These are phyloP conservation scores for Agaricus sinodeliciosus DNA, from an alignment of 768 basidiomycete genomes.

Conservation along the genomic window DNA sequence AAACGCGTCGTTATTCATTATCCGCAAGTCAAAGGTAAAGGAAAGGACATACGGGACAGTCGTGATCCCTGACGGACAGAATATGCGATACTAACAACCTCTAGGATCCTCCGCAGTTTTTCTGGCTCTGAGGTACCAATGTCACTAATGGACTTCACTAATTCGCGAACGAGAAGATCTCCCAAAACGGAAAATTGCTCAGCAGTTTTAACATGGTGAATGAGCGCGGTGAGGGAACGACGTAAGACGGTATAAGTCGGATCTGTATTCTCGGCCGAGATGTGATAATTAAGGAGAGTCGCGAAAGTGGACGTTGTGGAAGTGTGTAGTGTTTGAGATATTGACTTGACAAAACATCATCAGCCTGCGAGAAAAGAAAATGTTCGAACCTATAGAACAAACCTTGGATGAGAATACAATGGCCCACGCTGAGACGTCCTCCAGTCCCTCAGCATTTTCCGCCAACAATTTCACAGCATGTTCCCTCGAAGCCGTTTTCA, in stretches of 20 bases:
- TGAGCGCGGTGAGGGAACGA: slow-evolving; percentile 69
- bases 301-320: slow-evolving; percentile 56
- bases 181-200: slow-evolving; percentile 56
- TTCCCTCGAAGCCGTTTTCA: slow-evolving; percentile 55
- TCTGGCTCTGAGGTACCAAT: slow-evolving; percentile 22
- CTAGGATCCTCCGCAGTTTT: slow-evolving; percentile 43
- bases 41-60: slow-evolving; percentile 42
- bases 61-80: slow-evolving; percentile 70
- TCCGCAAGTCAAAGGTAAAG: neutral
- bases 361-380: slow-evolving; percentile 1
- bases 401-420: slow-evolving; percentile 79
- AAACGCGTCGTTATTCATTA: neutral
- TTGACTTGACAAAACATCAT: slow-evolving; percentile 42
- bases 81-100: slow-evolving; percentile 48
- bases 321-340: slow-evolving; percentile 78
- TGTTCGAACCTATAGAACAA: slow-evolving; percentile 9
- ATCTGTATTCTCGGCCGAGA: slow-evolving; percentile 33
- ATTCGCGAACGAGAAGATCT: slow-evolving; percentile 42
- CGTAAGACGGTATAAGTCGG: slow-evolving; percentile 52
- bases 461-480: slow-evolving; percentile 52
- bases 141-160: slow-evolving; percentile 18
- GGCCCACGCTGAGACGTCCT: slow-evolving; percentile 68
- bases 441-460: slow-evolving; percentile 39
- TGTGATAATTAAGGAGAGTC: slow-evolving; percentile 50
- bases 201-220: slow-evolving; percentile 73